Conservation (phyloP, 1,139 yeast species). For the Yamadazyma songkhlaensis region DNA sequence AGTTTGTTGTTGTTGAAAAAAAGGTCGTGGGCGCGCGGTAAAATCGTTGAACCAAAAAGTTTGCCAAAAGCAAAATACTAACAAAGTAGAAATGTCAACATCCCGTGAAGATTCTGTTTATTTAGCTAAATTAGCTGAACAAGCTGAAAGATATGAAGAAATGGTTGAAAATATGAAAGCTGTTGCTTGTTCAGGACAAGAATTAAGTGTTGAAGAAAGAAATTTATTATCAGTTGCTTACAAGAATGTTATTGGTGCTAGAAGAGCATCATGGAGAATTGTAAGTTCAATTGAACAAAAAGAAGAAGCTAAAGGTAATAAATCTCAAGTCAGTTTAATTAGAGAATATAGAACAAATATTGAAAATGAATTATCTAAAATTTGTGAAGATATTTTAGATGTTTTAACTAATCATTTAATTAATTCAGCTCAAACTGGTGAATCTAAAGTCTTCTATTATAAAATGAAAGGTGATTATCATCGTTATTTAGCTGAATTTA, state of each 20-base stretch:
- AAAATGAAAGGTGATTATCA: conserved; percentile 99
- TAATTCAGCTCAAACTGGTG: conserved; percentile 94
- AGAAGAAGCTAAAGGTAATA: conserved; percentile 95
- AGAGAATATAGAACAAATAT: conserved; percentile 94
- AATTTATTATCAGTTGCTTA: conserved; percentile 95
- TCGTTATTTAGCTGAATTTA: conserved; percentile 98
- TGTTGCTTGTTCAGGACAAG: conserved; percentile 95
- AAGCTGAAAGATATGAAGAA: conserved; percentile 99
- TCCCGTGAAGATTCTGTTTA: conserved; percentile 98
- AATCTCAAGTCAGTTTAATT: conserved; percentile 81
- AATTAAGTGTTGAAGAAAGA: conserved; percentile 95
- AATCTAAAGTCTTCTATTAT: conserved; percentile 95
- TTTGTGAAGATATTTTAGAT: conserved; percentile 88
- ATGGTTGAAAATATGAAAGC: conserved; percentile 99
- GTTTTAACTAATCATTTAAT: conserved; percentile 88
- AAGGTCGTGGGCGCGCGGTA: background rate
- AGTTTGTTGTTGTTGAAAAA: background rate
- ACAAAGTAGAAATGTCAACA: conserved; percentile 53
- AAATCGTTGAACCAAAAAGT: background rate
- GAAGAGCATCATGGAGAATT: conserved; percentile 99
- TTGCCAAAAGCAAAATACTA: background rate
- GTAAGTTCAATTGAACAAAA: conserved; percentile 97
- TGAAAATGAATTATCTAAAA: conserved; percentile 88
- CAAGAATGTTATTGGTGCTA: conserved; percentile 98
- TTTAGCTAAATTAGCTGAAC: conserved; percentile 98